Conservation (phyloP, 2,329 filamentous ascomycete species). For the Pezizomycotina sp. region DNA sequence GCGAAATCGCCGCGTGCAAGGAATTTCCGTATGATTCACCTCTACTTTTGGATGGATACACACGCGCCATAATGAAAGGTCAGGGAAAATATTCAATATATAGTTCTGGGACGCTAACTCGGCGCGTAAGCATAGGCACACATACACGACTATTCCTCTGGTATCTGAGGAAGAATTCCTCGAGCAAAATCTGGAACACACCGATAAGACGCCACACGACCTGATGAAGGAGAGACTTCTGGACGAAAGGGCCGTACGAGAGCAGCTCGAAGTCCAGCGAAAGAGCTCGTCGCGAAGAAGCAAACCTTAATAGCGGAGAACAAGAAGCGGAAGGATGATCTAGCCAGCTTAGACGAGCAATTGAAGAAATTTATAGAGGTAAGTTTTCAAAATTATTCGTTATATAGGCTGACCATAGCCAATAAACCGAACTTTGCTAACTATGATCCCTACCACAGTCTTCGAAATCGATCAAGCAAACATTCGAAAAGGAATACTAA, state of each 20-base stretch:
- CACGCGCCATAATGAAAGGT: no score
- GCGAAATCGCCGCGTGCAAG: slow-evolving; percentile 68
- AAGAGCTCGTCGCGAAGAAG: slow-evolving; percentile 42
- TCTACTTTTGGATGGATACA: not conserved
- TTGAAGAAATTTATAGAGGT: slow-evolving; percentile 60
- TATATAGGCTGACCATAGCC: not conserved
- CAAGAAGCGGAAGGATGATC: slow-evolving; percentile 81
- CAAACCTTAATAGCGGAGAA: slow-evolving; percentile 57
- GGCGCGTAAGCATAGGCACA: slow-evolving; percentile 43
- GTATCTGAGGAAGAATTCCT: slow-evolving; percentile 74
- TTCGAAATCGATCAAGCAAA: slow-evolving; percentile 72
- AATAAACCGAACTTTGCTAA: not conserved
- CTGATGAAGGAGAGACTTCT: slow-evolving; percentile 83
- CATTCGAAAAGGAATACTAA: slow-evolving; percentile 53
- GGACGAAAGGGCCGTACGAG: slow-evolving; percentile 70
- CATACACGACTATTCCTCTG: slow-evolving; percentile 70
- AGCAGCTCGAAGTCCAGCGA: slow-evolving; percentile 55
- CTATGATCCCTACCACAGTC: slow-evolving; percentile 37
- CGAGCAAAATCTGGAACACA: slow-evolving; percentile 54
- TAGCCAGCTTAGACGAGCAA: slow-evolving; percentile 79
- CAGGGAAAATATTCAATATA: no score
- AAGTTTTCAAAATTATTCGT: slow-evolving; percentile 4
- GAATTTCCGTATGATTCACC: slow-evolving; percentile 24
- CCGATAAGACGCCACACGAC: slow-evolving; percentile 55
- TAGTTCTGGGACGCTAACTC: not conserved